Conservation (phyloP, 371 early-diverging fungal species). For the Mortierella polycephala region DNA sequence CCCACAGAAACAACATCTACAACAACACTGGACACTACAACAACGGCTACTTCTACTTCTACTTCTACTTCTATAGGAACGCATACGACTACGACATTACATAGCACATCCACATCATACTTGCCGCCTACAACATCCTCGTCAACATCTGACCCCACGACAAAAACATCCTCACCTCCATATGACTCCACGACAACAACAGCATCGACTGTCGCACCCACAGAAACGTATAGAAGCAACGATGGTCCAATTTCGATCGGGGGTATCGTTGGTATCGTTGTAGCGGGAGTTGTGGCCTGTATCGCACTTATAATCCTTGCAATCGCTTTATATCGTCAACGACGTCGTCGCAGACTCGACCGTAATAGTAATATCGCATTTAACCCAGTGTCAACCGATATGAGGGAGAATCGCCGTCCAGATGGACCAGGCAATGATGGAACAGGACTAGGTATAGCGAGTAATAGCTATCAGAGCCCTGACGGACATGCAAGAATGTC, state of each 20-base stretch:
- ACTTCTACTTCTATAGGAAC: no score
- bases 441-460: no score
- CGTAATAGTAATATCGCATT: background rate
- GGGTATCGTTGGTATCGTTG: background rate
- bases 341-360: background rate
- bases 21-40: background rate
- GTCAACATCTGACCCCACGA: background rate
- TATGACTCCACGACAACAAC: background rate
- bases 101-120: no score
- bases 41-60: background rate
- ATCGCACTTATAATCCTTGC: background rate
- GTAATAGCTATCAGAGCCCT: no score
- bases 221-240: background rate
- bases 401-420: constrained; percentile 11
- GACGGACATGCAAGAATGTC: background rate
- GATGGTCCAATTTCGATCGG: background rate
- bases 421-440: constrained; percentile 5
- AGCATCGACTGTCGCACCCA: background rate
- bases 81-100: no score
- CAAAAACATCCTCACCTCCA: background rate
- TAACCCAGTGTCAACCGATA: background rate
- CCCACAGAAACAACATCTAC: background rate
- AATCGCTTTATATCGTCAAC: background rate
- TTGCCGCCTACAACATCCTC: no score
- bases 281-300: background rate